A percentile compares a stretch with the other conserved stretches of the same genome.
Conservation (phyloP, 352 stramenopile species). For the Globisporangium ultimum region DNA sequence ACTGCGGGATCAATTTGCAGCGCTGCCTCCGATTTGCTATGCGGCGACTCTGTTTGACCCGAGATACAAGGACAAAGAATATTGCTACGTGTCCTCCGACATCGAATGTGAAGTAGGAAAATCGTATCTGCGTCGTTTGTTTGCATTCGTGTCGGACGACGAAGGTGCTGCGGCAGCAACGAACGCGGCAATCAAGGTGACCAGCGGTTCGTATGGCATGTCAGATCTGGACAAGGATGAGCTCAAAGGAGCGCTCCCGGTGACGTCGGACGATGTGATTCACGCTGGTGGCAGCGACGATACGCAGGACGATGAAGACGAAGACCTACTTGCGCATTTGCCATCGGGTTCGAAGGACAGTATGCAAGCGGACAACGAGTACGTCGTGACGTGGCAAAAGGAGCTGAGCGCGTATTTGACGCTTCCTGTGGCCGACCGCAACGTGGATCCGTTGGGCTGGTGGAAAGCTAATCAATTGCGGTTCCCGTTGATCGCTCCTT, state of each 20-base stretch:
- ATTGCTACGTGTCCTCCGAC: slow-evolving; percentile 64
- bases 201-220: slow-evolving; percentile 18
- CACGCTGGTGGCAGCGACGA: slow-evolving; percentile 18
- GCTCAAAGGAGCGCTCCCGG: slow-evolving; percentile 2
- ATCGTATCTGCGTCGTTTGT: slow-evolving; percentile 49
- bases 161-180: slow-evolving; percentile 12
- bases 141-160: slow-evolving; percentile 36
- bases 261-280: slow-evolving; percentile 6
- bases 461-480: slow-evolving; percentile 79
- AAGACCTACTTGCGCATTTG: slow-evolving; percentile 65
- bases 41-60: slow-evolving; percentile 74
- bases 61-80: slow-evolving; percentile 80
- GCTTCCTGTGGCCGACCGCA: slow-evolving; percentile 67
- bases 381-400: slow-evolving; percentile 68
- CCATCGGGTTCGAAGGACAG: slow-evolving; percentile 53
- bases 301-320: slow-evolving; percentile 61
- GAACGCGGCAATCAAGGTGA: slow-evolving; percentile 19
- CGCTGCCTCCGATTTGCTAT: slow-evolving; percentile 52
- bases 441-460: slow-evolving; percentile 69
- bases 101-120: slow-evolving; percentile 53
- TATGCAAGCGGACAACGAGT: slow-evolving; percentile 39
- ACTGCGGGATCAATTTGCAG: slow-evolving; percentile 50
- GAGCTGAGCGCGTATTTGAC: slow-evolving; percentile 72
- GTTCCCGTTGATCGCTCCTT: slow-evolving; percentile 74
- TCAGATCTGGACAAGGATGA: slow-evolving; percentile 22